Conservation (phyloP, 2,329 filamentous ascomycete species). For the Fusarium robinianum region DNA sequence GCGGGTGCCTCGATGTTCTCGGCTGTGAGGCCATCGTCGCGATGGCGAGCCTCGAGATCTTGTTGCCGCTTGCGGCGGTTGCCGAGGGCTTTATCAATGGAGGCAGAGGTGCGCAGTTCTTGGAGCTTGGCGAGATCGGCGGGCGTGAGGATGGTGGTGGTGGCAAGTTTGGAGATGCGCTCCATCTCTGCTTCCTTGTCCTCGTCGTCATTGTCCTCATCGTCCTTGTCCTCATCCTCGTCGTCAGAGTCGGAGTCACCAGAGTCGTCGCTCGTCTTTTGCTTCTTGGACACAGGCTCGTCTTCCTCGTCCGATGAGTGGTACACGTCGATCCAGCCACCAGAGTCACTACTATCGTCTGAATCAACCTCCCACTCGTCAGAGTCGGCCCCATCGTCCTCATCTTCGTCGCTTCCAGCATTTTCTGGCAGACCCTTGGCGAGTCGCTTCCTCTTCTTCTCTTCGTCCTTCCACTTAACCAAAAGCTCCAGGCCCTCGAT, state of each 20-base stretch:
- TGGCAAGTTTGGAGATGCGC: constrained; percentile 76
- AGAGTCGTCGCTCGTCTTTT: constrained; percentile 38
- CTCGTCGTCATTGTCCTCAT: constrained; percentile 51
- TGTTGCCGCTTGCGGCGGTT: constrained; percentile 52
- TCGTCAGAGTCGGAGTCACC: too few species aligned
- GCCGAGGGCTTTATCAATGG: constrained; percentile 67
- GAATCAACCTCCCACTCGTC: constrained; percentile 66
- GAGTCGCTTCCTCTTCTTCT: constrained; percentile 72
- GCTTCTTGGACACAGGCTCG: constrained; percentile 60
- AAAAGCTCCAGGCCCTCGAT: constrained; percentile 93
- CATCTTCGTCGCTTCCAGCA: constrained; percentile 62
- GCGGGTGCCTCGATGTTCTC: constrained; percentile 89
- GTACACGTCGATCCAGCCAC: constrained; percentile 91
- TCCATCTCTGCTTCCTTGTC: constrained; percentile 51
- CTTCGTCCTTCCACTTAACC: constrained; percentile 91
- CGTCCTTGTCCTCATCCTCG: constrained; percentile 37
- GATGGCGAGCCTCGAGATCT: constrained; percentile 61
- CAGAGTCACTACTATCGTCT: constrained; percentile 69
- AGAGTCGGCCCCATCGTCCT: constrained; percentile 59
- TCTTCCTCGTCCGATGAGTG: constrained; percentile 83
- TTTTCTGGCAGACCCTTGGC: constrained; percentile 70
- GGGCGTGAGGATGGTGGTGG: constrained; percentile 89
- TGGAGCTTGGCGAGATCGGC: constrained; percentile 94
- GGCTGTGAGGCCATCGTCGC: constrained; percentile 87
- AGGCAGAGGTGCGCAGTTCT: constrained; percentile 77